phyloP scores from a whole-genome alignment of 352 stramenopile genomes.

The Phytophthora pisi region DNA sequence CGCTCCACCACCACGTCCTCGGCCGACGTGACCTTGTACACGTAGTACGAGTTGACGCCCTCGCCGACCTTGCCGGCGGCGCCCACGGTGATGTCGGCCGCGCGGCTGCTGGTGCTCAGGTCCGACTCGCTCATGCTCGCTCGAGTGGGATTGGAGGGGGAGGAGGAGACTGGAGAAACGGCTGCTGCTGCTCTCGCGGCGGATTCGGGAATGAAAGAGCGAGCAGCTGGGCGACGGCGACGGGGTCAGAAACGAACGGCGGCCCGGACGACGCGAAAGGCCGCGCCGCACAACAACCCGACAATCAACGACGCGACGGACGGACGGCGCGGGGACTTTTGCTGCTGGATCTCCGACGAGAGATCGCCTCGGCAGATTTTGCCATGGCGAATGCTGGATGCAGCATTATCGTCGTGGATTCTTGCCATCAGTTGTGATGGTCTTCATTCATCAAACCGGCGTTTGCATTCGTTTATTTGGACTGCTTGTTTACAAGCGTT shows the following conservation, averaged over 20 bases:
- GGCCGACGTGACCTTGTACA: constrained; percentile 79
- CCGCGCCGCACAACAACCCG: constrained; percentile 14
- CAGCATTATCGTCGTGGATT: too few species aligned
- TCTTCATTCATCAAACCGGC: too few species aligned
- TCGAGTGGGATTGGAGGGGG: neutral
- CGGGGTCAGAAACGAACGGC: constrained; percentile 31
- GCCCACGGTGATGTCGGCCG: constrained; percentile 58
- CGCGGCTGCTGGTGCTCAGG: constrained; percentile 19
- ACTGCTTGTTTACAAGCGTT: too few species aligned
- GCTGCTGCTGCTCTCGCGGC: constrained; percentile 7
- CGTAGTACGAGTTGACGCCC: constrained; percentile 84
- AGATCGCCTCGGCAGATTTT: neutral
- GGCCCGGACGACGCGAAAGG: constrained; percentile 28
- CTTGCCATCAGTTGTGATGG: too few species aligned
- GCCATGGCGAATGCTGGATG: too few species aligned
- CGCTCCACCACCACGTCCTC: constrained; percentile 68
- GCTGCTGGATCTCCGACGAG: neutral
- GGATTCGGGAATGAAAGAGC: constrained; percentile 32
- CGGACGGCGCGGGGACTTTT: neutral
- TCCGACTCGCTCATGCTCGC: constrained; percentile 31
- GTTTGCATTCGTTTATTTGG: too few species aligned
- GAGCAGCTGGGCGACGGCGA: constrained; percentile 22
- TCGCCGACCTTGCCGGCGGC: constrained; percentile 79
- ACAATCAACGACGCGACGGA: constrained; percentile 15
- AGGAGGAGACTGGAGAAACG: neutral